phyloP scores from a whole-genome alignment of 2,329 filamentous ascomycete species.

The Trichophyton schoenleinii region DNA sequence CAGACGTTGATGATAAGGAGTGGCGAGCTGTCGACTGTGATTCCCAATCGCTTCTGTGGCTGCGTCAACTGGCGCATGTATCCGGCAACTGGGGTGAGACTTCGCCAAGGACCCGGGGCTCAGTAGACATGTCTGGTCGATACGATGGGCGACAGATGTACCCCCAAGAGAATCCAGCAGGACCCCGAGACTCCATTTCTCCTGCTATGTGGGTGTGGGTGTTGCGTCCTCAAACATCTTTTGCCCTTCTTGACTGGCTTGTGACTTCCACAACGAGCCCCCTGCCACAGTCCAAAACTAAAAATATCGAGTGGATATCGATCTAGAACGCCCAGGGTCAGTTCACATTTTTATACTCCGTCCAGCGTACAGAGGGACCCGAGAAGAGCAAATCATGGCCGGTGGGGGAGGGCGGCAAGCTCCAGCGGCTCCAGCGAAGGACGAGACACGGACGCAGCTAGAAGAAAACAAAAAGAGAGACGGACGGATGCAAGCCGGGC shows the following conservation, averaged over 20 bases:
- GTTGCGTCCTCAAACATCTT: not conserved
- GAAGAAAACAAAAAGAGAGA: not conserved
- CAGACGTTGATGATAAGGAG: not conserved
- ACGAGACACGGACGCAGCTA: not conserved
- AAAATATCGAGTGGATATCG: not conserved
- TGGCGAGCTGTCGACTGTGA: not conserved
- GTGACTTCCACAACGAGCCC: not conserved
- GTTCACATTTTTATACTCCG: not conserved
- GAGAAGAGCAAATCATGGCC: not conserved
- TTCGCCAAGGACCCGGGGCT: not conserved
- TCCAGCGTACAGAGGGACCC: not conserved
- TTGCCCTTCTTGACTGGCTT: not conserved
- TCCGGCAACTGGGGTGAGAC: not conserved
- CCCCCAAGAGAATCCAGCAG: not conserved
- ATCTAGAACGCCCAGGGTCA: not conserved
- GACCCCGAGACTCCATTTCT: not conserved
- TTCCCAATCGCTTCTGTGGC: not conserved
- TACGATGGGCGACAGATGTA: not conserved
- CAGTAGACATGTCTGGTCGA: not conserved
- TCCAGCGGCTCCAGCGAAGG: not conserved
- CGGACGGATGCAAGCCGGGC: not conserved
- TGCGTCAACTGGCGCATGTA: not conserved
- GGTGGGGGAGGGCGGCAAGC: not conserved
- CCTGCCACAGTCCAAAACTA: not conserved
- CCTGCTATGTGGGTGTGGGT: not conserved